Evolutionary conservation across 2,329 filamentous ascomycete species (phyloP).

Genomic region (Paecilomyces variotii): DNA sequence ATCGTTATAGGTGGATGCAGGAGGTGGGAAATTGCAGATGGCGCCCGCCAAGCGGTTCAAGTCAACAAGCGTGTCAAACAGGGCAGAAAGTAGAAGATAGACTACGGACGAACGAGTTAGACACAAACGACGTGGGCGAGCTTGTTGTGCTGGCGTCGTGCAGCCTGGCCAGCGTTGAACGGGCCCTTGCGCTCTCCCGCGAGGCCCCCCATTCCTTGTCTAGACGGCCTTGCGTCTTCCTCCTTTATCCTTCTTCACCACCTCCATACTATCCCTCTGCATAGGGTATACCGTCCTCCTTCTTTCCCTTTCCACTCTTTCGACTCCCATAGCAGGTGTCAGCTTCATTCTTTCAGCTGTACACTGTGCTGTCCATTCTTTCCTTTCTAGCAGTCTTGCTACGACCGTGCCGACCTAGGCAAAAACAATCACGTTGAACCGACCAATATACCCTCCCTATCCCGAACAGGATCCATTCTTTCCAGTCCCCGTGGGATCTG

Average conservation of each 20-base stretch:
- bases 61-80: background rate
- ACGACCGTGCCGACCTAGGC: constrained; percentile 6
- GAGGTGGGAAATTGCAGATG: background rate
- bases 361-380: constrained; percentile 44
- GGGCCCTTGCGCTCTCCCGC: background rate
- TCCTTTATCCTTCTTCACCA: constrained; percentile 3
- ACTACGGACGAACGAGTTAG: background rate
- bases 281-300: constrained; percentile 8
- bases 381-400: constrained; percentile 16
- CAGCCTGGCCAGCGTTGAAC: background rate
- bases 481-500: background rate
- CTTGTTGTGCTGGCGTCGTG: background rate
- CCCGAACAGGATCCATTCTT: background rate
- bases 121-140: background rate
- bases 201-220: background rate
- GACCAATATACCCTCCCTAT: constrained; percentile 11
- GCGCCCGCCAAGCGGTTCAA: background rate
- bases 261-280: constrained; percentile 4
- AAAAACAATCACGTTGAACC: constrained; percentile 6
- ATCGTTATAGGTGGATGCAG: background rate
- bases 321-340: constrained; percentile 35
- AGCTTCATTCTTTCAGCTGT: constrained; percentile 61
- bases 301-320: constrained; percentile 13
- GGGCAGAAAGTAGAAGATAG: too few species aligned
- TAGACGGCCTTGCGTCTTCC: background rate